Evolutionary conservation across 2,329 filamentous ascomycete genomes (phyloP).

Genomic region (Periconia sp.): DNA sequence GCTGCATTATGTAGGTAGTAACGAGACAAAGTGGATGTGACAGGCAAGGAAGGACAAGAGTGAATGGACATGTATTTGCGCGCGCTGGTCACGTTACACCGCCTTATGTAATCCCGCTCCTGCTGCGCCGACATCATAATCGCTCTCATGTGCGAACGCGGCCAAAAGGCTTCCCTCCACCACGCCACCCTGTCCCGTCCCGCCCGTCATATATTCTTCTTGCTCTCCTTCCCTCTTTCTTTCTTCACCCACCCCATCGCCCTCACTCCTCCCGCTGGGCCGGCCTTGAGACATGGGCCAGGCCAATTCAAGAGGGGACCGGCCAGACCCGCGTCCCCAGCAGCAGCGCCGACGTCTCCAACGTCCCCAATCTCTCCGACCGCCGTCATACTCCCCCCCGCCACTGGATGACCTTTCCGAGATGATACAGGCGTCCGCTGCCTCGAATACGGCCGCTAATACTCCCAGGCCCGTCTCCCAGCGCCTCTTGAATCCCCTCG

Average conservation of each 20-base stretch:
- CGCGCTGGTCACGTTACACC: too few relatives aligned
- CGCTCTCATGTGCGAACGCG: not conserved
- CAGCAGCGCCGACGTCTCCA: conserved; percentile 26
- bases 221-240: not conserved
- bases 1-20: too few relatives aligned
- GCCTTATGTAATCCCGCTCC: too few relatives aligned
- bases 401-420: conserved; percentile 23
- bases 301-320: conserved; percentile 35
- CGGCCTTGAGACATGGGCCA: conserved; percentile 41
- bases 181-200: too few relatives aligned
- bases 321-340: conserved; percentile 24
- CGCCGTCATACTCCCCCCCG: not conserved
- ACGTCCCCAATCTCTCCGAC: conserved; percentile 10
- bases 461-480: conserved; percentile 17
- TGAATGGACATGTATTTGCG: too few relatives aligned
- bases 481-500: conserved; percentile 32
- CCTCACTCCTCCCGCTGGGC: conserved; percentile 26
- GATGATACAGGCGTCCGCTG: conserved; percentile 16
- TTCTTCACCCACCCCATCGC: conserved; percentile 9
- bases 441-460: conserved; percentile 5
- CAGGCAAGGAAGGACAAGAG: too few relatives aligned
- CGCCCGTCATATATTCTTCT: too few relatives aligned
- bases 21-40: too few relatives aligned
- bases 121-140: too few relatives aligned
- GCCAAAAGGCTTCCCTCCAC: too few relatives aligned